Conservation (phyloP, 495 filamentous ascomycete species). For the Daldinia decipiens region DNA sequence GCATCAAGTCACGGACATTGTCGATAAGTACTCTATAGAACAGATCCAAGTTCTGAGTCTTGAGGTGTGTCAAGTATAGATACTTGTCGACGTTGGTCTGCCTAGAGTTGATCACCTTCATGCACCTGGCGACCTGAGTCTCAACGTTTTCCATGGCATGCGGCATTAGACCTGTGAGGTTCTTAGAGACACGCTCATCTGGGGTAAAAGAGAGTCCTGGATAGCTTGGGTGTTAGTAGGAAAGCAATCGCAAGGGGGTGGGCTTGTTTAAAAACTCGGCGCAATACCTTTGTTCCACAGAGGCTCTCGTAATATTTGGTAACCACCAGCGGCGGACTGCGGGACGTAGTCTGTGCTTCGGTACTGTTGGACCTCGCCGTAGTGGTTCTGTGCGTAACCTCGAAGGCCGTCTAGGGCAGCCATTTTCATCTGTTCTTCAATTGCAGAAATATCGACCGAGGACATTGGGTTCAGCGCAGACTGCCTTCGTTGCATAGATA, state of each 20-base stretch:
- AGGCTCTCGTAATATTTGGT: constrained; percentile 66
- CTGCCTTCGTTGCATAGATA: constrained; percentile 59
- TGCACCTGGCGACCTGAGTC: constrained; percentile 64
- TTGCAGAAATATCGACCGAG: constrained; percentile 61
- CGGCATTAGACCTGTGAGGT: constrained; percentile 67
- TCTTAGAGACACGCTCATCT: constrained; percentile 64
- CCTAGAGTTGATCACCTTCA: constrained; percentile 77
- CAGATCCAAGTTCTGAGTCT: constrained; percentile 88
- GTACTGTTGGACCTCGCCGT: constrained; percentile 62
- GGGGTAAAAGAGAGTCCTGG: constrained; percentile 66
- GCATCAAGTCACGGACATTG: constrained; percentile 90
- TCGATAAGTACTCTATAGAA: constrained; percentile 95
- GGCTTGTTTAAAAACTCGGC: background rate
- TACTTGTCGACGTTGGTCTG: constrained; percentile 90
- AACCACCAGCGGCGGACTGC: constrained; percentile 60
- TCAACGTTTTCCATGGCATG: constrained; percentile 65
- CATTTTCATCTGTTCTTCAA: constrained; percentile 64
- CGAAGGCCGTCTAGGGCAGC: constrained; percentile 62
- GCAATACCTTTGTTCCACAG: constrained; percentile 66
- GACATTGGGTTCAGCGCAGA: constrained; percentile 65
- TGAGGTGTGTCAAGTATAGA: constrained; percentile 87
- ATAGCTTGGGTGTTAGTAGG: constrained; percentile 29
- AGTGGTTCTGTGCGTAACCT: constrained; percentile 63
- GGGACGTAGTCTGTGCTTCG: constrained; percentile 60
- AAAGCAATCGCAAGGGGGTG: constrained; percentile 5